These are phyloP conservation scores for Jackrogersella minutella DNA, from an alignment of 495 filamentous ascomycete genomes.

Conservation along the genomic window DNA sequence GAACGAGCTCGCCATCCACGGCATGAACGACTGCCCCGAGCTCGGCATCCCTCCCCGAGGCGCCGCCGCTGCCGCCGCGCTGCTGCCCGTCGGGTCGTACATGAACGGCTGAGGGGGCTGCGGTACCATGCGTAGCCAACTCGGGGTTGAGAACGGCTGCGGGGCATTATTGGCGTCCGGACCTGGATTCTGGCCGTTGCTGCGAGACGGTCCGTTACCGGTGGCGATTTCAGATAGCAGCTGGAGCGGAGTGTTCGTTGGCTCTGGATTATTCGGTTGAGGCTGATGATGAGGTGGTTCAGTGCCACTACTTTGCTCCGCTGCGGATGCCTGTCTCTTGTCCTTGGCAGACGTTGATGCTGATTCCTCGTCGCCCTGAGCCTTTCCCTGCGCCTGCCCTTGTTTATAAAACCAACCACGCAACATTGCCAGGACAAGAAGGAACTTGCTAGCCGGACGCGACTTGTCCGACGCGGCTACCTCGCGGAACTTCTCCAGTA, in stretches of 20 bases:
- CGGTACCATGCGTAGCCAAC: conserved; percentile 18
- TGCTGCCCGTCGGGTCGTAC: conserved; percentile 32
- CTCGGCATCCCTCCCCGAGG: not conserved
- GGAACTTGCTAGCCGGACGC: conserved; percentile 77
- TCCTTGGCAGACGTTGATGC: not conserved
- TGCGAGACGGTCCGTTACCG: conserved; percentile 55
- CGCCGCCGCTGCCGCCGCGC: not conserved
- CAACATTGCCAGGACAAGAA: conserved; percentile 76
- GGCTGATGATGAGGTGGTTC: conserved; percentile 19
- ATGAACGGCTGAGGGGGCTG: conserved; percentile 39
- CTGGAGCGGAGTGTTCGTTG: conserved; percentile 64
- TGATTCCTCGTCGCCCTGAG: conserved; percentile 11
- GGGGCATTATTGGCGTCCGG: conserved; percentile 1
- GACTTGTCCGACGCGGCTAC: conserved; percentile 71
- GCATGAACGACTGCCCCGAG: conserved; percentile 32
- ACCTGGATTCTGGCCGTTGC: conserved; percentile 8
- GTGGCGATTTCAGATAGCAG: conserved; percentile 75
- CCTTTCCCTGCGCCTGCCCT: conserved; percentile 27
- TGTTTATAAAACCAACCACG: conserved; percentile 72
- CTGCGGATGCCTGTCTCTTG: not conserved
- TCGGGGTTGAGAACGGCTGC: not conserved
- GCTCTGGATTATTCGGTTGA: conserved; percentile 34
- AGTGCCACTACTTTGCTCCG: conserved; percentile 21
- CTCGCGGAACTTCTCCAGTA: conserved; percentile 71
- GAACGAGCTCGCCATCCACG: conserved; percentile 45